Percentiles rank a stretch among this genome's conserved stretches.
These are phyloP conservation scores for Syzygium aromaticum DNA, from an alignment of 345 rosid genomes.

Conservation along the genomic window DNA sequence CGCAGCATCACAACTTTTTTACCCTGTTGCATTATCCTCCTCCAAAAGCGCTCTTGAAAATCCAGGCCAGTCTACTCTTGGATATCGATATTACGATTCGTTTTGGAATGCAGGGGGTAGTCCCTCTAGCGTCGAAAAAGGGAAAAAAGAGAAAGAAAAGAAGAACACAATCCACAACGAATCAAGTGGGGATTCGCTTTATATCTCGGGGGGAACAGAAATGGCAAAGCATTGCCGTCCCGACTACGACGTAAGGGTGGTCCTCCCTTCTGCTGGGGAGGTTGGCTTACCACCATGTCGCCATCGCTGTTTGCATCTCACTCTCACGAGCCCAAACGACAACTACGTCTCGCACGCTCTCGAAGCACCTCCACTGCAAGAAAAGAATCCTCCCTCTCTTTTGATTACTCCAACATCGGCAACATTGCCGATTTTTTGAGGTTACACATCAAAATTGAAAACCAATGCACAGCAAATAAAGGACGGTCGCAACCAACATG, in stretches of 20 bases:
- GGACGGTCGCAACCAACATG: neutral
- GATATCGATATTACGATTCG: neutral
- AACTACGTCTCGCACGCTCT: neutral
- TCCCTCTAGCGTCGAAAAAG: neutral
- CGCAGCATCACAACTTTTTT: neutral
- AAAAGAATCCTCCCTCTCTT: neutral
- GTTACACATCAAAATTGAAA: neutral
- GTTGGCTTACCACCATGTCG: neutral
- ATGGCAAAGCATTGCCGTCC: neutral
- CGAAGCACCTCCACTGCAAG: neutral
- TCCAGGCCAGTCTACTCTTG: neutral
- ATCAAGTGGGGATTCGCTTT: neutral
- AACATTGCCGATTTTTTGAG: neutral
- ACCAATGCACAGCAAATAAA: neutral
- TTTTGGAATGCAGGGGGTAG: neutral
- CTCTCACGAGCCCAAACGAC: neutral
- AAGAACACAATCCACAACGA: neutral
- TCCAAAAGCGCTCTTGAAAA: neutral
- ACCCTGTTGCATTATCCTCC: neutral
- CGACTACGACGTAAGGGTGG: neutral
- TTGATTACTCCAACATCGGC: neutral
- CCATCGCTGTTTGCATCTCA: neutral
- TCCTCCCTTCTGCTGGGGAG: neutral
- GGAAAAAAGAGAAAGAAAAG: neutral
- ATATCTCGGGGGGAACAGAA: neutral